Conservation (phyloP, 495 filamentous ascomycete species). For the Neurospora sp. region DNA sequence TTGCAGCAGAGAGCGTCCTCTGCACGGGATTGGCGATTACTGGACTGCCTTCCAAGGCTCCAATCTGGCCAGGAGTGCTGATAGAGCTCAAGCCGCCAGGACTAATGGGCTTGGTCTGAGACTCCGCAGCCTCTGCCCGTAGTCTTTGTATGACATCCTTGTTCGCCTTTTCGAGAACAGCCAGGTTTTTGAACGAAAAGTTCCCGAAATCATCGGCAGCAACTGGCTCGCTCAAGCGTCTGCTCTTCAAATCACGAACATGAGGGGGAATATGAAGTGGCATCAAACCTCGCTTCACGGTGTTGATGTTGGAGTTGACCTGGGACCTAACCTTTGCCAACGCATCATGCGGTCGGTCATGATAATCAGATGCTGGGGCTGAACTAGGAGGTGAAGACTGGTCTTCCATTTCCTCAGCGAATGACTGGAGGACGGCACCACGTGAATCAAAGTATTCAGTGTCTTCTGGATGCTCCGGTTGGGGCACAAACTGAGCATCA, state of each 20-base stretch:
- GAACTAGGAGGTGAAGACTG: conserved; percentile 61
- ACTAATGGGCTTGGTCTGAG: conserved; percentile 43
- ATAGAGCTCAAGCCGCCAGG: conserved; percentile 31
- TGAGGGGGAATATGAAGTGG: conserved; percentile 93
- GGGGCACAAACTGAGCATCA: conserved; percentile 90
- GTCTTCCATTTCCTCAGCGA: conserved; percentile 89
- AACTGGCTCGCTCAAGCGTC: conserved; percentile 84
- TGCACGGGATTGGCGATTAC: conserved; percentile 69
- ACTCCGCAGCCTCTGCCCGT: conserved; percentile 73
- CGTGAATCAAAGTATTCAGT: conserved; percentile 96
- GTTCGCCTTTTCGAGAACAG: conserved; percentile 94
- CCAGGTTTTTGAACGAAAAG: conserved; percentile 95
- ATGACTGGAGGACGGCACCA: conserved; percentile 80
- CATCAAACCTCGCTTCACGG: conserved; percentile 77
- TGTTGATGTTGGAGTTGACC: conserved; percentile 77
- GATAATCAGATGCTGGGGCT: conserved; percentile 57
- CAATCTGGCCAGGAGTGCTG: conserved; percentile 38
- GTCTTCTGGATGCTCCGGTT: conserved; percentile 86
- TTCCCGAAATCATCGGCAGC: conserved; percentile 86
- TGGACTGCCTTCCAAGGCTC: conserved; percentile 73
- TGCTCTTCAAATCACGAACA: conserved; percentile 77
- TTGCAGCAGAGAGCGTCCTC: conserved; percentile 69
- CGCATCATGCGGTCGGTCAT: conserved; percentile 88
- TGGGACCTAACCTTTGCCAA: conserved; percentile 81
- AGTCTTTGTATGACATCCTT: conserved; percentile 97